Evolutionary conservation across 2,329 filamentous ascomycete species (phyloP), one percentile per base, ranked within the genome.

Genomic region (Huntiella bhutanensis): DNA sequence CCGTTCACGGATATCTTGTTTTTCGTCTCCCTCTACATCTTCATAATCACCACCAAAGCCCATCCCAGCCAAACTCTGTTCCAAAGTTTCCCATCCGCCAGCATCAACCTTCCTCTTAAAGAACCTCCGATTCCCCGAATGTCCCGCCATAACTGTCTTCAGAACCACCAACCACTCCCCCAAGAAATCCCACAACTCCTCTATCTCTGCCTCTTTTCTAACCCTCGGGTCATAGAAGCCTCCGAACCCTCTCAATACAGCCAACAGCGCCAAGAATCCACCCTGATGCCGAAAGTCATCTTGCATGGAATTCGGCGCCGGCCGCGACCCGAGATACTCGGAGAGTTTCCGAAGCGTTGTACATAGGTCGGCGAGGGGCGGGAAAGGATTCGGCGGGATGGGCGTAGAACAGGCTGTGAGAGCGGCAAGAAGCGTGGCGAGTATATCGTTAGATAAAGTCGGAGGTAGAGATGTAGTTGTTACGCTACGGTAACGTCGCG

Each of bases 81-180:
- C 79, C 46, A 95, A 60, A 5, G 77, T 73, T 52, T 77, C 70
- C 79, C 85, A 93, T 3, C 88, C 86, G 48, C 79, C 82, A 16
- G 75, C 77, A 49, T 82, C 73, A 28, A 92, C 75, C 53, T 76
- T 71, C 53, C 77, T 78, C 49, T 76, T 73, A 59, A 96, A 96
- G 64, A 88, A 95, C 54, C 82, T 75, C 56, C 80, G 74, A 62
- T 96, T 98, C 15, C 87, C 88, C 41, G 80, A 70, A 60, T 96
- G 86, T 40, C 77, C 76, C 46, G 76, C 73, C 53, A 98, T 71
- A 11, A 77, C 77, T 41, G 80, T 79, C 1, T 82, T 79, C 22
- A 96, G 64, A 11, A 91, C 74, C 32, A 75, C 75, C 35, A 91
- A 65, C n/a, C 81, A 70, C 6, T 71, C 71, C 55, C 85, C 75